These are phyloP conservation scores for Trypanosoma melophagium DNA, from an alignment of 208 protist genomes.

Conservation along the genomic window DNA sequence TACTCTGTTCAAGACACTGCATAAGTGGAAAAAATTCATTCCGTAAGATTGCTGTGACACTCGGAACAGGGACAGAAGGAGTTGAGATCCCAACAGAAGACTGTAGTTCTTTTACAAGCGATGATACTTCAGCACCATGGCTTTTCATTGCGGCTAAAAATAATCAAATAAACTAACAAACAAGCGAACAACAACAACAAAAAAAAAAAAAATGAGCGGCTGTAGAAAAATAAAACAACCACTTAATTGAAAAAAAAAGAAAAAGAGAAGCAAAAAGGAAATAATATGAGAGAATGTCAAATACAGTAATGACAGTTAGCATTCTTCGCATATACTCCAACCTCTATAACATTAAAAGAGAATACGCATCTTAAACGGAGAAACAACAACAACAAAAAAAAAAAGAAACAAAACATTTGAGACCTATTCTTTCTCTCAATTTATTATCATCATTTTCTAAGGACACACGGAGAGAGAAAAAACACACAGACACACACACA, in stretches of 20 bases:
- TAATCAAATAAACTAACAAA: conserved; percentile 7
- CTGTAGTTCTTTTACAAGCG: conserved; percentile 12
- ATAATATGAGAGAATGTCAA: too few species aligned
- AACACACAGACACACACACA: conserved; percentile 8
- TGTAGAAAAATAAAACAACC: not conserved
- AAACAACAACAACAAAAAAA: not conserved
- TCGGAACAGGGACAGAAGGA: conserved; percentile 31
- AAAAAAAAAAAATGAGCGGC: conserved; percentile 3
- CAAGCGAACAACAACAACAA: too few species aligned
- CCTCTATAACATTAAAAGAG: too few species aligned
- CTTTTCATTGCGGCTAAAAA: conserved; percentile 11
- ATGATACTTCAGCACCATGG: conserved; percentile 7
- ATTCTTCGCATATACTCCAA: too few species aligned
- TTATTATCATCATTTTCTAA: too few species aligned
- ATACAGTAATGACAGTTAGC: too few species aligned
- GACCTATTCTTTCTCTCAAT: too few species aligned
- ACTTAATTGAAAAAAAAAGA: conserved; percentile 7
- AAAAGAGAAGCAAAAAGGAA: not conserved
- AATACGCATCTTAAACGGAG: too few species aligned
- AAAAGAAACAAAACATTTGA: not conserved
- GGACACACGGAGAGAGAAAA: not conserved
- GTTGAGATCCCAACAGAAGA: not conserved
- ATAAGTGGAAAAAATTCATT: conserved; percentile 67
- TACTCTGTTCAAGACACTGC: conserved; percentile 37
- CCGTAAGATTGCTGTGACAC: conserved; percentile 53